Evolutionary conservation across 306 rosid species (phyloP), one percentile per base, ranked within the genome.

Genomic region (Trichosanthes cucumerina): DNA sequence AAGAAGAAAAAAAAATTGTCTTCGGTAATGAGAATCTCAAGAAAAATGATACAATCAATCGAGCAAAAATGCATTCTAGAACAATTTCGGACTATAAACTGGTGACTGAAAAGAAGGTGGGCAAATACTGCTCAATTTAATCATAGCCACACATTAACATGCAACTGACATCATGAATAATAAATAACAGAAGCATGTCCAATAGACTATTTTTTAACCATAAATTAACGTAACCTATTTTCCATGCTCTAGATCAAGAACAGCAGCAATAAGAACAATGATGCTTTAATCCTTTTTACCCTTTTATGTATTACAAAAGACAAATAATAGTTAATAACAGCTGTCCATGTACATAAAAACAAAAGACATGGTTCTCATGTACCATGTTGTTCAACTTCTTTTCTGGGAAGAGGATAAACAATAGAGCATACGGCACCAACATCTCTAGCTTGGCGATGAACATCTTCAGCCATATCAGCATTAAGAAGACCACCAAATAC

Each of bases 371-470:
- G 16, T 26, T 72, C 24, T 26, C 21, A 49, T 28, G 24, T 72
- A 91, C 98, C 98, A 59, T 92, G 90, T 68, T 79, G 85, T 75
- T 79, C 87, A 82, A 95, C 81, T 82, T 92, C 96, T 86, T 85
- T 90, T 76, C 62, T 91, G 53, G 96, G 88, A 82, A 92, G 95
- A 75, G 97, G 97, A 78, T 90, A 92, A 74, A 88, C 89, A 59
- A 91, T 79, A 60, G 92, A 90, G 82, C 93, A 91, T 79, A 91
- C 90, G 38, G 83, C 82, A 49, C 92, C 98, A 79, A 86, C 76
- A 81, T 91, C 89, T 83, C 82, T 86, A 76, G 93, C 98, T 83
- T 52, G 82, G 78, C 81, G 9, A 64, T 92, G 97, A 86, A 91
- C 91, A 75, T 81, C 89, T 83, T 88, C 96, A 8, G 97, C 97